Conservation (phyloP, 2,329 filamentous ascomycete genomes). For the Aureobasidium melanogenum region DNA sequence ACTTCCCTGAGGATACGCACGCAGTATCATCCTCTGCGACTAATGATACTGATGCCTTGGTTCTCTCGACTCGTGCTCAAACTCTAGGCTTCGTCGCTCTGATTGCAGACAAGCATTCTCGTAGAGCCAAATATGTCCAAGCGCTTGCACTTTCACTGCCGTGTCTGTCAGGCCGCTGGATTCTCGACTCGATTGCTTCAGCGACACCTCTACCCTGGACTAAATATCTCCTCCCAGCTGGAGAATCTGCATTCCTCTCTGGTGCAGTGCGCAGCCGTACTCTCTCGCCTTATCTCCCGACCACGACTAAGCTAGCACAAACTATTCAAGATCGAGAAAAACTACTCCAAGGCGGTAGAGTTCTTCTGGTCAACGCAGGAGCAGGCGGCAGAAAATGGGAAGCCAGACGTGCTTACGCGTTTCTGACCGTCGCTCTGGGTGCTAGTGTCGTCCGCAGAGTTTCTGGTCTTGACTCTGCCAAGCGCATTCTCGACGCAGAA, state of each 20-base stretch:
- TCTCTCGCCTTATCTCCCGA: constrained; percentile 51
- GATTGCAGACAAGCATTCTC: constrained; percentile 76
- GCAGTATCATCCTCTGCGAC: background rate
- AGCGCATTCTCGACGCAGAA: constrained; percentile 47
- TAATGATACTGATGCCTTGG: background rate
- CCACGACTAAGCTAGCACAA: constrained; percentile 46
- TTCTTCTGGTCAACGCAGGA: constrained; percentile 37
- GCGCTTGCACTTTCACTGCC: constrained; percentile 83
- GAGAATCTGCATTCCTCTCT: constrained; percentile 66
- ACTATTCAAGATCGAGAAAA: constrained; percentile 42
- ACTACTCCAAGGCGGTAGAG: constrained; percentile 18
- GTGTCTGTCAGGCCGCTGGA: constrained; percentile 75
- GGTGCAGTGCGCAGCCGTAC: constrained; percentile 69
- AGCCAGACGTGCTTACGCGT: constrained; percentile 63
- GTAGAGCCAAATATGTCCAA: constrained; percentile 88
- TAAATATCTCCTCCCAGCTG: constrained; percentile 76
- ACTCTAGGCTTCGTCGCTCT: constrained; percentile 70
- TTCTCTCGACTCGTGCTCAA: constrained; percentile 44
- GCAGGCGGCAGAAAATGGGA: constrained; percentile 45
- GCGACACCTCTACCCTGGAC: constrained; percentile 61
- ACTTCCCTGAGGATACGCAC: background rate
- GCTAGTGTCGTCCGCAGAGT: constrained; percentile 59
- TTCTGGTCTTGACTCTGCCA: constrained; percentile 56
- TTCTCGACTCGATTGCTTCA: constrained; percentile 59
- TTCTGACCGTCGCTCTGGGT: constrained; percentile 70